phyloP scores from a whole-genome alignment of 2,329 filamentous ascomycete genomes.

The Teratosphaeria viscida region DNA sequence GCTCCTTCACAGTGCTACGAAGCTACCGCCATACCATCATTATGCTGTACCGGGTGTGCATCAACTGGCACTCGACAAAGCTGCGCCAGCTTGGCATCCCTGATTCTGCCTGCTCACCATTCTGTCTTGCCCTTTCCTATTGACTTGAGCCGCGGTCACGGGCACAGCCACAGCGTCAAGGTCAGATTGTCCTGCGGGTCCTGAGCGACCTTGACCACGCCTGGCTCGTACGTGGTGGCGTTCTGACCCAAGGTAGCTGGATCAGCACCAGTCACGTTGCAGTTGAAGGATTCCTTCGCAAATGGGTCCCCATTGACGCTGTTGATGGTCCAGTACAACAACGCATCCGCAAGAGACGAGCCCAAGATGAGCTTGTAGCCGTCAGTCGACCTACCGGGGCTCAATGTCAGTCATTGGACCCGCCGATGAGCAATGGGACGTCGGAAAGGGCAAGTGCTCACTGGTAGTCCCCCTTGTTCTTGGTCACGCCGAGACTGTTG shows the following conservation, averaged over 20 bases:
- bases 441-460: background rate
- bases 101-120: background rate
- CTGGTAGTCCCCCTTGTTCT: conserved; percentile 14
- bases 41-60: background rate
- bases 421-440: background rate
- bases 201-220: background rate
- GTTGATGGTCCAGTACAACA: conserved; percentile 21
- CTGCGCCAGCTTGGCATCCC: background rate
- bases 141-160: background rate
- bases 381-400: conserved; percentile 1
- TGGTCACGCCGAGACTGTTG: conserved; percentile 22
- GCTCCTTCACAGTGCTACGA: background rate
- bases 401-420: background rate
- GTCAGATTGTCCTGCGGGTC: background rate
- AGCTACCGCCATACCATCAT: background rate
- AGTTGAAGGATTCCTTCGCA: conserved; percentile 10
- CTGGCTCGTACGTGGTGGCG: conserved; percentile 1
- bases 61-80: background rate
- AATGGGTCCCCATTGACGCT: conserved; percentile 19
- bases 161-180: background rate
- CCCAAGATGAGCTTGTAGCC: conserved; percentile 20
- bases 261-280: conserved; percentile 7
- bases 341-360: conserved; percentile 8
- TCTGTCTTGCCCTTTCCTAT: background rate
- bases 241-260: conserved; percentile 2